Evolutionary conservation across 495 filamentous ascomycete species (phyloP), one percentile per base, ranked within the genome.

Genomic region (Aspergillus kassunensis): DNA sequence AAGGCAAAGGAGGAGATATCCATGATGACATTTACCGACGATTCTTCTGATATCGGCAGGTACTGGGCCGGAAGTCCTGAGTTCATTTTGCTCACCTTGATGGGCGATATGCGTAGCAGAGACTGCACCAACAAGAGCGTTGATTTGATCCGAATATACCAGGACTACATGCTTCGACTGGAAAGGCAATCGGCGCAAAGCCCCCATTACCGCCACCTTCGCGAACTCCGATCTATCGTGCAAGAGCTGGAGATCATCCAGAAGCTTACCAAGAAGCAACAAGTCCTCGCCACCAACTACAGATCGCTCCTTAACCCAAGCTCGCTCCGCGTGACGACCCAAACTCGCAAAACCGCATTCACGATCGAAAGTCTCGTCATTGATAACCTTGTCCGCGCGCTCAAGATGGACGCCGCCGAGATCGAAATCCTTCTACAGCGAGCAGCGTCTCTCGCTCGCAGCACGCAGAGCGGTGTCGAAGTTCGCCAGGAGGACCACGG

Each of bases 401-500:
- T 44, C 23, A 18, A 44, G 12, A 15, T 15, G 4, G 42, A 44
- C 24, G 12, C 25, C 23, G 42, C 19, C 15, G 6, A 15, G 21
- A 44, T 44, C 24, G 23, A 44, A 12, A 13, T 13, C 19, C 42
- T 44, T 15, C 23, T 44, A 9, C 12, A 44, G 25, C 23, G 42
- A 15, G 23, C 24, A 13, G 42, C 13, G 10, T 44, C 42, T 16
- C 25, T 44, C 9, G 42, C 42, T 1, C 21, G 23, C 6, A 21
- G 19, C 6, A 44, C 42, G 7, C 42, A 30, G 6, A 44, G 24
- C 23, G 42, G 42, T 5, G n/a, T n/a, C n/a, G n/a, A n/a, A n/a
- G n/a, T n/a, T n/a, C n/a, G n/a, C 12, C 40, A 62, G 21, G 56
- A 62, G 25, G 50, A 58, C 43, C 49, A 62, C 23, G 50, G 59